Base-by-base conservation (phyloP, 257 asterid species). In the Jacaranda mimosifolia region DNA sequence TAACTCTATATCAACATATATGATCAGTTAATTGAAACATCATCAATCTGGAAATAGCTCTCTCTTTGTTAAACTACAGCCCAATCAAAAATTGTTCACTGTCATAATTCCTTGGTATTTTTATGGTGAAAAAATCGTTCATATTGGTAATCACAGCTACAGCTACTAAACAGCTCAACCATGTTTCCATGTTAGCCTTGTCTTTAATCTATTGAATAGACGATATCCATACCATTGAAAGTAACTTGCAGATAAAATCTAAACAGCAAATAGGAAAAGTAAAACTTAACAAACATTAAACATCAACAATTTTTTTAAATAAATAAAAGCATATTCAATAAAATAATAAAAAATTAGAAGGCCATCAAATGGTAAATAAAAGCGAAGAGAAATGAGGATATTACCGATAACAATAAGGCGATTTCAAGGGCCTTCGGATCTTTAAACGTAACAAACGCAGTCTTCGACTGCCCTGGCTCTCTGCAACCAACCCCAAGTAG, bases 361-460 rank as follows among this genome's bases (percentile, higher is more conserved):
- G 21, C 6, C 40, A 49, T 38, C 32, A 64, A 45, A 65, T 39
- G 4, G 35, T 49, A 43, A 63, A 43, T 43, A 17, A 63, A 73
- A 75, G 38, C 62, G 12, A 63, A 26, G 32, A 26, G 70, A 56
- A 51, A 5, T 15, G 68, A 75, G 35, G 62, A 74, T 13, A 67
- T 77, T 89, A 95, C 99, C 83, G 99, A 93, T 84, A 95, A 83
- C 51, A 93, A 70, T 83, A 92, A 81, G 74, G 99, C 99, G 74
- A 95, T 95, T 88, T 93, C 99, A 55, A 95, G 97, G 36, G 98
- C 97, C 81, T 78, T 86, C 4, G 98, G 89, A 82, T 95, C 97
- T 83, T 87, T 95, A 81, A 95, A 95, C 58, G 98, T 95, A 69
- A 95, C 98, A 76, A 79, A 93, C 4, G 97, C 99, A 15, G 89